Conservation (phyloP, 2,329 filamentous ascomycete genomes). For the Rutstroemia sp. region DNA sequence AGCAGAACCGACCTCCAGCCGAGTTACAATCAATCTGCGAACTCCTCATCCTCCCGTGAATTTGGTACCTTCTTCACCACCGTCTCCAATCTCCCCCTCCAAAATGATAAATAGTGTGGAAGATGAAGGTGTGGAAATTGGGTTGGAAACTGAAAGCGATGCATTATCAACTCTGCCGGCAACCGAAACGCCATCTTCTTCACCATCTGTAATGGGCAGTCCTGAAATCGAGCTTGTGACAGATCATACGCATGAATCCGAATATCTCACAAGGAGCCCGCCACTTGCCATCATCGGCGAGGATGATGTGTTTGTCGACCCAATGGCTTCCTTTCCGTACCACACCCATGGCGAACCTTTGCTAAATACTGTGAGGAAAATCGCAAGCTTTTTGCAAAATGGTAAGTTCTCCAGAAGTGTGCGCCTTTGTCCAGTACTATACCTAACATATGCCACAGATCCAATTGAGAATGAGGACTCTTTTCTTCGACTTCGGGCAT, state of each 20-base stretch:
- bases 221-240: conserved; percentile 27
- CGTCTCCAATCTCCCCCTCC: conserved; percentile 34
- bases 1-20: conserved; percentile 44
- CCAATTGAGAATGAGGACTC: conserved; percentile 37
- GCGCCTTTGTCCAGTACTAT: not conserved
- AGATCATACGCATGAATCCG: conserved; percentile 22
- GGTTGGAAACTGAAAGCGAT: conserved; percentile 28
- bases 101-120: conserved; percentile 21
- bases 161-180: conserved; percentile 23
- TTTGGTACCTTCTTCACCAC: conserved; percentile 36
- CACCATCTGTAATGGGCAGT: conserved; percentile 25
- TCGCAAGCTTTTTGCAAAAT: conserved; percentile 30
- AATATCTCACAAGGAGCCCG: conserved; percentile 20
- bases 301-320: conserved; percentile 32
- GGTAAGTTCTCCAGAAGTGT: conserved; percentile 31
- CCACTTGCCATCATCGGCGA: conserved; percentile 26
- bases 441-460: conserved; percentile 32
- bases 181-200: conserved; percentile 27
- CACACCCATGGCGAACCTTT: conserved; percentile 16
- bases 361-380: conserved; percentile 17
- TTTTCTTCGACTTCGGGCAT: conserved; percentile 39
- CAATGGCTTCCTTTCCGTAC: conserved; percentile 41
- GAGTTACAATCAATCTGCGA: conserved; percentile 55
- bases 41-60: conserved; percentile 34
- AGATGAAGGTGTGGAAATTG: conserved; percentile 19